Evolutionary conservation across 192 early-diverging fungal species (phyloP), one percentile per base, ranked within the genome.

Genomic region (Backusella luteola): DNA sequence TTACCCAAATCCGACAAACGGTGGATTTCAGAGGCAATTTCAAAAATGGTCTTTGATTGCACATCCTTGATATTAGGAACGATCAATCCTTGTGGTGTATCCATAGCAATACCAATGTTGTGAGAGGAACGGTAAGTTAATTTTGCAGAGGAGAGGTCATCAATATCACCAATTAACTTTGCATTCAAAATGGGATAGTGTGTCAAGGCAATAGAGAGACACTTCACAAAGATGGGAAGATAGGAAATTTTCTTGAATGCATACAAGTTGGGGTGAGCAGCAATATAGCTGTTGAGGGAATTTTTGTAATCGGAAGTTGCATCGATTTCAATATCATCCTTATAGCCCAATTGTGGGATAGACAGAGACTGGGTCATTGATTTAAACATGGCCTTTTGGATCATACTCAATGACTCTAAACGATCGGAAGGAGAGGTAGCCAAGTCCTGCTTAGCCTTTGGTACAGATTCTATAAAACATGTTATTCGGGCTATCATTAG

Each of bases 361-460:
- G 86, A 52, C 4, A 97, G 90, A 3, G 98, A 96, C 44, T 90
- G 89, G 8, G 98, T 96, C 96, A 99, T 99, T 36, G 85, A 85
- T 77, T 94, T 94, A 89, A 96, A 99, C 98, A 99, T 99, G 78
- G 94, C 94, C 75, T 96, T 95, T 87, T 98, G 96, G 53, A 97
- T 93, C 59, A 69, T 38, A 44, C 19, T 34, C 44, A 38, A 35
- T 39, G 53, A 39, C 2, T 77, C 68, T 36, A 56, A 8, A 5
- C 39, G 76, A 53, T 71, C 49, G 8, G 81, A 79, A 66, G 79
- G 4, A 63, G 56, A 26, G 29, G 53, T 56, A 56, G 23, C 56
- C 23, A 63, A 63, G 23, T 12, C 23, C 56, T 63, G 56, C 56
- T 63, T 63, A 14, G 56, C 26, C 23, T 29, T 9, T 63, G 56